Conservation (phyloP, 306 rosid genomes). For the Cicer judaicum region DNA sequence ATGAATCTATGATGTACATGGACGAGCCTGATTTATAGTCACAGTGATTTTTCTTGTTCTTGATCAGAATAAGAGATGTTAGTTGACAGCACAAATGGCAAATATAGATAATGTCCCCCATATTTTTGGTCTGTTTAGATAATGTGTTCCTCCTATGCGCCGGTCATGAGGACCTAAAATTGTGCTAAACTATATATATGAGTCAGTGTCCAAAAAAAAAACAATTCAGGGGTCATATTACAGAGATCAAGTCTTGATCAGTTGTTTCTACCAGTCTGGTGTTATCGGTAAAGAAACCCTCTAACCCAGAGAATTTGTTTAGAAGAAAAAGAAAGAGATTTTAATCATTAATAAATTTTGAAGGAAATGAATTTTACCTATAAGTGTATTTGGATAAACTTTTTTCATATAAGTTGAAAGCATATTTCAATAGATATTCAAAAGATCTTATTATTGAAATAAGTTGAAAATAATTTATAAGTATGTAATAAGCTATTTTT, state of each 20-base stretch:
- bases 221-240: not conserved
- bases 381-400: too few relatives aligned
- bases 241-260: not conserved
- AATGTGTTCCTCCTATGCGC: not conserved
- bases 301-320: not conserved
- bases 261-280: not conserved
- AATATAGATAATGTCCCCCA: constrained; percentile 23
- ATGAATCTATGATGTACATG: constrained; percentile 56
- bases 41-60: constrained; percentile 45
- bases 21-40: constrained; percentile 54
- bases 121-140: constrained; percentile 13
- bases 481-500: too few relatives aligned
- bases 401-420: too few relatives aligned
- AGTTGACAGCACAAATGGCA: constrained; percentile 47
- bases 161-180: not conserved
- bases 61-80: constrained; percentile 45
- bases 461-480: too few relatives aligned
- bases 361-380: not conserved
- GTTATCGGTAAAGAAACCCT: not conserved
- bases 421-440: too few relatives aligned
- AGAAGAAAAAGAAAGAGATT: not conserved
- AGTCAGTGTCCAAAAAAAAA: constrained; percentile 20
- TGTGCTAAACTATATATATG: constrained; percentile 8
- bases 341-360: not conserved
- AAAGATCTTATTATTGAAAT: too few relatives aligned